Base-by-base conservation (phyloP, 2,329 filamentous ascomycete genomes). In the Alternaria triticimaculans region DNA sequence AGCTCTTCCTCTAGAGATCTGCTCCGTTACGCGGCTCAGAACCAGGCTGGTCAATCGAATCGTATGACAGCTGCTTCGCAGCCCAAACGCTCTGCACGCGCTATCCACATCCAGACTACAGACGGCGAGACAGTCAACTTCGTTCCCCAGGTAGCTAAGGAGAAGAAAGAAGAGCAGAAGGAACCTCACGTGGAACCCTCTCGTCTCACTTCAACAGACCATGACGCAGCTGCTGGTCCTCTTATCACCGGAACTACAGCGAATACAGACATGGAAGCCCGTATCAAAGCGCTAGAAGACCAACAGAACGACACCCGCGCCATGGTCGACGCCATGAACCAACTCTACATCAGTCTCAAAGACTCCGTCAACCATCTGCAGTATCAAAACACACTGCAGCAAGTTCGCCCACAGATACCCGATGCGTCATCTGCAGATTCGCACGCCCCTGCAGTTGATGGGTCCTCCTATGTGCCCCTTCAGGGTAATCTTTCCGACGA, bases 41-140 rank as follows among this genome's bases (percentile, higher is more conserved):
- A 41, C 37, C 37, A 41, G n/a, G 15, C 37, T 18, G 37, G 8
- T 41, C 37, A 41, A 18, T 41, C 4, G 37, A 18, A 41, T 9
- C 37, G 4, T 1, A 18, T 6, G 37, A 41, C 37, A 41, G 33
- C 33, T 2, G n/a, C 33, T 37, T 0, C 8, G 0, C 0, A n/a
- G 15, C 33, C 33, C 8, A 1, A 0, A 0, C 33, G 33, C 15
- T n/a, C 33, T 37, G 0, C 0, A n/a, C 33, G 33, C 0, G 33
- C 33, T n/a, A 9, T n/a, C 33, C 33, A 37, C n/a, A 37, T 37
- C 15, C 0, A 37, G 15, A 37, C 0, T 0, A n/a, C 33, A 37
- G 33, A 37, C 33, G 33, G 33, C 0, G 33, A 37, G 33, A 2
- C 3, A 33, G 12, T 33, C 12, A 12, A 14, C 28, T 30, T 30